A percentile compares a stretch with the other conserved stretches of the same genome.
Evolutionary conservation across 1,139 yeast genomes (phyloP).

Genomic region (Yamadazyma spencermartinsiae): DNA sequence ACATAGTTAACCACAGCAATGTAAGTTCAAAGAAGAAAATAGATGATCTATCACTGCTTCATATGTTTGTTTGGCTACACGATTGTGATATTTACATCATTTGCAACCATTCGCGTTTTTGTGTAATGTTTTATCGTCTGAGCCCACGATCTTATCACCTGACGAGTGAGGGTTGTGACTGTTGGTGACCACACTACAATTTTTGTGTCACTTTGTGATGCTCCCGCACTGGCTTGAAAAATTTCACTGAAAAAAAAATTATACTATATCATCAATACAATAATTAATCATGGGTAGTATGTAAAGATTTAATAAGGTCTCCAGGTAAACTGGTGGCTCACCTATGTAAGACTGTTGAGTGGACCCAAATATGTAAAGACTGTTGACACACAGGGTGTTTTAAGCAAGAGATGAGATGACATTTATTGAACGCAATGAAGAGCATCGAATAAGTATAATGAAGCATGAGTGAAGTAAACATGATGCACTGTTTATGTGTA

Average conservation of each 20-base stretch:
- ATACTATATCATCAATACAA: slow-evolving; percentile 9
- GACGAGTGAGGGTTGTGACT: slow-evolving; percentile 3
- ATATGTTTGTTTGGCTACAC: slow-evolving; percentile 10
- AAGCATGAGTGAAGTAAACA: too few relatives aligned
- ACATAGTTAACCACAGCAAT: slow-evolving; percentile 11
- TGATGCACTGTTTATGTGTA: too few relatives aligned
- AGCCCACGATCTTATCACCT: neutral
- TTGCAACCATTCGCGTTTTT: slow-evolving; percentile 10
- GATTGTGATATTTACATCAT: too few relatives aligned
- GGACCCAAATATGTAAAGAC: too few relatives aligned
- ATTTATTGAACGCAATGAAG: too few relatives aligned
- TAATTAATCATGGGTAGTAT: slow-evolving; percentile 65
- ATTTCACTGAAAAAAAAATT: slow-evolving; percentile 7
- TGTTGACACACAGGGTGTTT: too few relatives aligned
- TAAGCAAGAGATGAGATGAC: too few relatives aligned
- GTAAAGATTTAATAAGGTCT: slow-evolving; percentile 42
- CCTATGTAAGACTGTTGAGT: too few relatives aligned
- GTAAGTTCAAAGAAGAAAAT: neutral
- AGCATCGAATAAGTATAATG: too few relatives aligned
- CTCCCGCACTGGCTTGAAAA: slow-evolving; percentile 11
- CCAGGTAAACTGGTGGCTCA: too few relatives aligned
- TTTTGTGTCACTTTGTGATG: slow-evolving; percentile 11
- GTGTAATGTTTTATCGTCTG: slow-evolving; percentile 1
- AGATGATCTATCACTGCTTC: slow-evolving; percentile 4
- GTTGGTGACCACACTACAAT: neutral